Base-by-base conservation (phyloP, 2,329 filamentous ascomycete genomes). In the Arthrobotrys musiformis region DNA sequence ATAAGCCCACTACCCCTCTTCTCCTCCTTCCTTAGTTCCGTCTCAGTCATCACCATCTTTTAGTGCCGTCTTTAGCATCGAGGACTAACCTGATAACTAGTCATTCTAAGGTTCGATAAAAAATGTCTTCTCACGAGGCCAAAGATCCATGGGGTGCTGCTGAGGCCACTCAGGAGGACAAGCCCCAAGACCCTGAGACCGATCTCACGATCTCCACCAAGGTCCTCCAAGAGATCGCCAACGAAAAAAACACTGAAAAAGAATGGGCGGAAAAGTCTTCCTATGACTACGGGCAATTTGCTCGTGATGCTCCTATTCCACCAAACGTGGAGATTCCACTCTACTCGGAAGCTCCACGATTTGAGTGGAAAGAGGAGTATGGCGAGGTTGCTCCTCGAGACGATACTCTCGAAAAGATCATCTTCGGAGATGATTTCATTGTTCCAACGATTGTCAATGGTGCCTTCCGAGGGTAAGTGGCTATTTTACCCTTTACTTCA, bases 361-460 rank as follows among this genome's bases (percentile, higher is more conserved):
- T 98, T 80, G 89, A 94, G 81, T 98, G 92, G 91, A 87, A 90
- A 17, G 93, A 93, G 9, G 93, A 97, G 1, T 92, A 88, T 80
- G 95, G 94, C 1, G 94, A 98, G 44, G 86, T 99, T 66, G 94
- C 91, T 5, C 93, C 93, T 0, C 86, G 85, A 60, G 88, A 90
- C 64, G 85, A 87, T 0, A 88, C 89, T 56, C 88, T 99, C 0
- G 94, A 98, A 85, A 80, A 87, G 6, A 85, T 91, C 80, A 88
- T 99, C 5, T 99, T 96, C 73, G 89, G 89, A 3, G 83, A 85
- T 68, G 85, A 88, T 54, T 60, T 46, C 66, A 28, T 68, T 5
- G n/a, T 19, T 37, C 63, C 17, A 52, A 24, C 19, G 17, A 37
- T 70, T 35, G 33, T 58, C 56, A 63, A 66, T 19, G 64, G 56